These are phyloP conservation scores for Metschnikowia matae DNA, from an alignment of 805 yeast species.

Conservation along the genomic window DNA sequence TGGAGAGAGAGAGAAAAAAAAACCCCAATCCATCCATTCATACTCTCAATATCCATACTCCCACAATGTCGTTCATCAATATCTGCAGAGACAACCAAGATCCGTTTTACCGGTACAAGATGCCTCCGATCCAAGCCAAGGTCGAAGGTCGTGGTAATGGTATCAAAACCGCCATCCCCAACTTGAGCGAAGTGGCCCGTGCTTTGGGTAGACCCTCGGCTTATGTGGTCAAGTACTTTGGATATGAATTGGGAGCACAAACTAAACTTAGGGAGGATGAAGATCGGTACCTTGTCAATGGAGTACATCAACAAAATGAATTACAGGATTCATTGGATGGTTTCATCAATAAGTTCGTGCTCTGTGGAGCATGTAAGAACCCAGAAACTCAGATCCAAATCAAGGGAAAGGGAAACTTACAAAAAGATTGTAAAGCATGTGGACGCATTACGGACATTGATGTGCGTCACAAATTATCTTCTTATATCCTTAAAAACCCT, in stretches of 20 bases:
- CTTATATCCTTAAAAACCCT: slow-evolving; percentile 87
- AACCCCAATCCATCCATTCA: too few relatives aligned
- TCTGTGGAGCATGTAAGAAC: slow-evolving; percentile 92
- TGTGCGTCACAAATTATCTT: slow-evolving; percentile 79
- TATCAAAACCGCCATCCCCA: slow-evolving; percentile 91
- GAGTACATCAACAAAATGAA: slow-evolving; percentile 85
- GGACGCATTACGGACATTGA: slow-evolving; percentile 85
- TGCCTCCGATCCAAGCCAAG: slow-evolving; percentile 97
- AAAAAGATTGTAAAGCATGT: slow-evolving; percentile 97
- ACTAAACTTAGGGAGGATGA: slow-evolving; percentile 73
- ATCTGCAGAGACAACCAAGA: slow-evolving; percentile 96
- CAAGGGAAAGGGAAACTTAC: slow-evolving; percentile 67
- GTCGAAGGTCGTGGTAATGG: slow-evolving; percentile 99
- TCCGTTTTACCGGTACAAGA: slow-evolving; percentile 98
- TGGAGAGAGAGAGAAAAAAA: too few relatives aligned
- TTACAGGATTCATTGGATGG: slow-evolving; percentile 94
- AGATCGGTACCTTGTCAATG: slow-evolving; percentile 90
- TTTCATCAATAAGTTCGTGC: slow-evolving; percentile 85
- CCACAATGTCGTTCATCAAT: slow-evolving; percentile 77
- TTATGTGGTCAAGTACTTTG: slow-evolving; percentile 90
- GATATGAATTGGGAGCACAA: slow-evolving; percentile 96
- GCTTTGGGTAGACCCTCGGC: slow-evolving; percentile 91
- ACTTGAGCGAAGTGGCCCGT: slow-evolving; percentile 88
- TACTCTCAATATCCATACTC: neutral
- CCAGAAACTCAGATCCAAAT: slow-evolving; percentile 94